Evolutionary conservation across 176 grass and related monocot genomes (phyloP).

Genomic region (Avena eriantha): DNA sequence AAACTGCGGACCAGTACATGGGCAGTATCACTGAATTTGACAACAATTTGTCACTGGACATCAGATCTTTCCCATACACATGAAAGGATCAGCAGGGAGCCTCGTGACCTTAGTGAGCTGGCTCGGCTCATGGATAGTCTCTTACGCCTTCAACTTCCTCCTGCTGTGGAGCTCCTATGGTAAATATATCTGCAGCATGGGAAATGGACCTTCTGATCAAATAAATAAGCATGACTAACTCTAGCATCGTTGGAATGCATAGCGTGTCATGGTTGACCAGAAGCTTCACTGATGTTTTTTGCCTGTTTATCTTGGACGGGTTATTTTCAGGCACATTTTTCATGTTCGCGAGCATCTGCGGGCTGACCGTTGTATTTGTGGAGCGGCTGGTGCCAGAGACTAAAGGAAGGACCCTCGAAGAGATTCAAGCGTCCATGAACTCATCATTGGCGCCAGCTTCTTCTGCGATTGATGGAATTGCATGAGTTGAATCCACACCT

Average conservation of each 20-base stretch:
- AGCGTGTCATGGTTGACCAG: background rate
- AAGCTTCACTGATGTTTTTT: background rate
- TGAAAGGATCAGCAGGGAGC: slow-evolving; percentile 85
- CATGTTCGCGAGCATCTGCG: slow-evolving; percentile 69
- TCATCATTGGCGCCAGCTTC: slow-evolving; percentile 25
- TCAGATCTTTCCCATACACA: slow-evolving; percentile 88
- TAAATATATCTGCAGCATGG: slow-evolving; percentile 38
- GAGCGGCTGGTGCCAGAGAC: slow-evolving; percentile 75
- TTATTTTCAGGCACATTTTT: slow-evolving; percentile 72
- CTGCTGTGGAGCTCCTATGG: slow-evolving; percentile 75
- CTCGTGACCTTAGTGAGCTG: slow-evolving; percentile 87
- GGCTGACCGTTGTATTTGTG: slow-evolving; percentile 72
- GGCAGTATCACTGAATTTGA: background rate
- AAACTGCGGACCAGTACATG: background rate
- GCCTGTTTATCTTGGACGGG: background rate
- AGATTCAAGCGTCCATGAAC: slow-evolving; percentile 83
- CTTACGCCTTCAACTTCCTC: slow-evolving; percentile 83
- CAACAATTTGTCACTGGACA: background rate
- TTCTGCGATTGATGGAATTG: background rate
- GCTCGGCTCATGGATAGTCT: slow-evolving; percentile 79
- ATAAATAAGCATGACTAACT: background rate
- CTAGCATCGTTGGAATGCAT: background rate
- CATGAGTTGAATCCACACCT: too few species aligned
- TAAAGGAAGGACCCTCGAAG: slow-evolving; percentile 84
- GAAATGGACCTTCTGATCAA: background rate